Evolutionary conservation across 805 yeast genomes (phyloP).

Genomic region (Pichia phayaonensis): DNA sequence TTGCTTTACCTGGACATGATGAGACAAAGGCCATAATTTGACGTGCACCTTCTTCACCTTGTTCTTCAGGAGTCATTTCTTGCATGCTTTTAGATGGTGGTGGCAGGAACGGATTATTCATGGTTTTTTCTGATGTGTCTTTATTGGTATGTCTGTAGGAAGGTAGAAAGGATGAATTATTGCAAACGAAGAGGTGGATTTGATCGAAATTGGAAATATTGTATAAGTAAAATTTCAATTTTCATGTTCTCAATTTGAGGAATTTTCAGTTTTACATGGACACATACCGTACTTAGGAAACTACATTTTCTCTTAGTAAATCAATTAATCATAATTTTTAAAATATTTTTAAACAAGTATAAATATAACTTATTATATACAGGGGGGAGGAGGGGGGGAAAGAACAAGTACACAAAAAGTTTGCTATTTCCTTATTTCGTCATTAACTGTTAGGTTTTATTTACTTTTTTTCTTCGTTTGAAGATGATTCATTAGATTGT

Average conservation of each 20-base stretch:
- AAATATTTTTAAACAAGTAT: neutral
- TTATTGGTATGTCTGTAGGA: too few relatives aligned
- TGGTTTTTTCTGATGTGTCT: too few relatives aligned
- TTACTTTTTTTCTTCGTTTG: slow-evolving; percentile 3
- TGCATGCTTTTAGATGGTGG: slow-evolving; percentile 43
- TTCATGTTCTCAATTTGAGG: neutral
- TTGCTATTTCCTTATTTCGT: neutral
- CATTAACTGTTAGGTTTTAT: neutral
- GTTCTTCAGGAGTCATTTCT: slow-evolving; percentile 86
- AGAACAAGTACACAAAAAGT: neutral
- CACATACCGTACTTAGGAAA: too few relatives aligned
- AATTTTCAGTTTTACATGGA: too few relatives aligned
- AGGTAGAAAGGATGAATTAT: too few relatives aligned
- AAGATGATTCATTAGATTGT: slow-evolving; percentile 13
- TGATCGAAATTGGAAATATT: neutral
- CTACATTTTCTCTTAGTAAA: too few relatives aligned
- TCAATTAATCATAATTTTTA: neutral
- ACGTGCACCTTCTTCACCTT: slow-evolving; percentile 83
- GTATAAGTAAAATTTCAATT: neutral
- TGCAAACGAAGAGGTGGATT: too few relatives aligned
- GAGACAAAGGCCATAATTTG: slow-evolving; percentile 79
- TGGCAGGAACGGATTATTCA: slow-evolving; percentile 31
- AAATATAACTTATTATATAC: slow-evolving; percentile 1
- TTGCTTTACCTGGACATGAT: slow-evolving; percentile 92
- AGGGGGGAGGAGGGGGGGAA: neutral